Conservation (phyloP, 2,329 filamentous ascomycete species). For the Apiospora arundinis region DNA sequence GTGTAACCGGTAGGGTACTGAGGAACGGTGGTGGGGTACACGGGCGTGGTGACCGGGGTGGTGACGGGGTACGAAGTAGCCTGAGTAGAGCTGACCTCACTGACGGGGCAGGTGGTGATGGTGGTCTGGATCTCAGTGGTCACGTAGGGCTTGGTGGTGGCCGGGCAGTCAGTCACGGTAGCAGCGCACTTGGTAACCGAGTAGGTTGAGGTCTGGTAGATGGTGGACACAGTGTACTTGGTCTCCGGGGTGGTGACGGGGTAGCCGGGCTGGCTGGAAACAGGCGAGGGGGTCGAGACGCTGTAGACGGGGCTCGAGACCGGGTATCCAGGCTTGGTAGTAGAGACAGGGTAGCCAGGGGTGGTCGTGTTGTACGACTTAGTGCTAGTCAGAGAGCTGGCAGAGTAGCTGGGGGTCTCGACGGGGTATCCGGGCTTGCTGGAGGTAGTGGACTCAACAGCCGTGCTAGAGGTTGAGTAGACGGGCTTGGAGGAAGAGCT, state of each 20-base stretch:
- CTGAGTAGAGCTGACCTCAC: neutral
- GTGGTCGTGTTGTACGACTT: neutral
- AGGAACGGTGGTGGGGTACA: slow-evolving; percentile 2
- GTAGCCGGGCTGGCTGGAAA: neutral
- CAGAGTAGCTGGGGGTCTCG: neutral
- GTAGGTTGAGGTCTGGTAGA: neutral
- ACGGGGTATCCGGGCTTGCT: neutral
- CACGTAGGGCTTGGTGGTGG: neutral
- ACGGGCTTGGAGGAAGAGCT: slow-evolving; percentile 8
- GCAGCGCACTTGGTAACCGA: neutral
- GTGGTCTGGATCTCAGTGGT: neutral
- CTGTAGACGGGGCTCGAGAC: neutral
- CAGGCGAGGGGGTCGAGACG: too few species aligned
- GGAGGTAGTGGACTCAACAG: neutral
- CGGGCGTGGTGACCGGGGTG: neutral
- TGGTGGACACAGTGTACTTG: neutral
- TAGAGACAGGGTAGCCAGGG: neutral
- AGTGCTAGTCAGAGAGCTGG: slow-evolving; percentile 12
- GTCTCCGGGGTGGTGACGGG: neutral
- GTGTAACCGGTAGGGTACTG: slow-evolving; percentile 9
- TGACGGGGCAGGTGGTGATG: neutral
- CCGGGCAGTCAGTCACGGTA: neutral
- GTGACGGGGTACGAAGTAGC: slow-evolving; percentile 9
- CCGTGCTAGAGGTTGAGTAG: slow-evolving; percentile 11
- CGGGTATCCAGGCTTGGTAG: neutral